A percentile compares a stretch with the other conserved stretches of the same genome.
Evolutionary conservation across 192 early-diverging fungal species (phyloP).

Genomic region (Podila verticillata): DNA sequence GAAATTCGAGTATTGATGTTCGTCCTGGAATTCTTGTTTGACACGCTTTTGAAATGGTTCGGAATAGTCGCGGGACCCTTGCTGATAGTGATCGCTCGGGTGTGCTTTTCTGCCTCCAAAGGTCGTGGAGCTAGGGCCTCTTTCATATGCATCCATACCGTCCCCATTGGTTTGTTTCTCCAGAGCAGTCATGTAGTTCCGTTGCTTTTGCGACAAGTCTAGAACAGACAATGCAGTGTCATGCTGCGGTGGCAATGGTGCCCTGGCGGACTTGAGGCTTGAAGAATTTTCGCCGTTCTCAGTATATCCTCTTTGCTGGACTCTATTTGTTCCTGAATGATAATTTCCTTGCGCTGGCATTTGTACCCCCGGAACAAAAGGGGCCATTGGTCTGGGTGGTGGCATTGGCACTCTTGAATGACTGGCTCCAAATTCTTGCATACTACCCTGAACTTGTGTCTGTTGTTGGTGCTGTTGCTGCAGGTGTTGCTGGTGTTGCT

Average conservation of each 20-base stretch:
- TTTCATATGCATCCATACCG: neutral
- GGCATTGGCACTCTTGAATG: neutral
- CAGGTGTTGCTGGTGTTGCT: neutral
- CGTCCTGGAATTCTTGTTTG: neutral
- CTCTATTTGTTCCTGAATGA: neutral
- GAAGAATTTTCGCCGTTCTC: neutral
- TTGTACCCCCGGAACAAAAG: neutral
- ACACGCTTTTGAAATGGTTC: neutral
- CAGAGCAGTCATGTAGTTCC: neutral
- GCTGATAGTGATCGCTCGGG: neutral
- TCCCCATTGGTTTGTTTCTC: neutral
- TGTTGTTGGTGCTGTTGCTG: no score
- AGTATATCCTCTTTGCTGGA: neutral
- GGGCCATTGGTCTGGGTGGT: neutral
- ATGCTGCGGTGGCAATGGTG: conserved; percentile 1
- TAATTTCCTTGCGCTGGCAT: neutral
- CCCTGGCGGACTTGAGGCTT: neutral
- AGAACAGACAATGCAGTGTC: neutral
- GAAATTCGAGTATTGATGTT: neutral
- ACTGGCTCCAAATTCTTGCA: neutral
- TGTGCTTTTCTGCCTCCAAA: neutral
- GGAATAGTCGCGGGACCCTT: neutral
- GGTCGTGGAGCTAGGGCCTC: neutral
- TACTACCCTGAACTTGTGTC: no score
- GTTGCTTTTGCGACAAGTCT: neutral